Evolutionary conservation across 2,329 filamentous ascomycete species (phyloP).

Genomic region (Plenodomus biglobosus): DNA sequence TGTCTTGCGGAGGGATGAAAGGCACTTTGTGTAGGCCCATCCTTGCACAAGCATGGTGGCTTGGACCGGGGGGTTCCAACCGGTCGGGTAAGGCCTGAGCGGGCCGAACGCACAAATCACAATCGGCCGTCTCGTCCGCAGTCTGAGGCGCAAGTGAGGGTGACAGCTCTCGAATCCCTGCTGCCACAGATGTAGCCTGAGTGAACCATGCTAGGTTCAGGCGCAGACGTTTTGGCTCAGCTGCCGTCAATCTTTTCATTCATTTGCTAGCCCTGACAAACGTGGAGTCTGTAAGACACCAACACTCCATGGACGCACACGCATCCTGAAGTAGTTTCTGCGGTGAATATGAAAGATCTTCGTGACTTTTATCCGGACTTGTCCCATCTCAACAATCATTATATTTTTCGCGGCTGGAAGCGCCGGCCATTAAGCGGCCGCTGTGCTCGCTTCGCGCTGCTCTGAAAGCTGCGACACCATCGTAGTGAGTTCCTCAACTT

Average conservation of each 20-base stretch:
- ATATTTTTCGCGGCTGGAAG: conserved; percentile 32
- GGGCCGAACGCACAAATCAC: conserved; percentile 39
- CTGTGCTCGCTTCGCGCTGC: conserved; percentile 30
- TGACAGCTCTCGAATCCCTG: conserved; percentile 23
- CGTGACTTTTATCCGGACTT: conserved; percentile 14
- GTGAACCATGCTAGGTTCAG: background rate
- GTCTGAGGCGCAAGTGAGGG: conserved; percentile 31
- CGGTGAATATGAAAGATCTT: conserved; percentile 13
- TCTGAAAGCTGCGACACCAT: conserved; percentile 44
- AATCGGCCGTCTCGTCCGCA: conserved; percentile 25
- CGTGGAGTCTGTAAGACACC: conserved; percentile 24
- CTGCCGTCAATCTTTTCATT: conserved; percentile 17
- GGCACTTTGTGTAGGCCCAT: conserved; percentile 18
- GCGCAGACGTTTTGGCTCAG: conserved; percentile 12
- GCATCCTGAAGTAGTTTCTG: conserved; percentile 13
- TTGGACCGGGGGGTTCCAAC: conserved; percentile 30
- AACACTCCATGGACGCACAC: conserved; percentile 16
- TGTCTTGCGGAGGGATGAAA: conserved; percentile 30
- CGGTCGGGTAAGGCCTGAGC: conserved; percentile 37
- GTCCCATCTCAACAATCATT: conserved; percentile 10
- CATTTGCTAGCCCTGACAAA: conserved; percentile 16
- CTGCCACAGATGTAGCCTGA: background rate
- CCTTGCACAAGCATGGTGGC: conserved; percentile 22
- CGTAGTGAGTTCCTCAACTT: conserved; percentile 45
- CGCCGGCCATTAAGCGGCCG: conserved; percentile 42